phyloP scores from a whole-genome alignment of 2,329 filamentous ascomycete species.

The Verruconis gallopava region DNA sequence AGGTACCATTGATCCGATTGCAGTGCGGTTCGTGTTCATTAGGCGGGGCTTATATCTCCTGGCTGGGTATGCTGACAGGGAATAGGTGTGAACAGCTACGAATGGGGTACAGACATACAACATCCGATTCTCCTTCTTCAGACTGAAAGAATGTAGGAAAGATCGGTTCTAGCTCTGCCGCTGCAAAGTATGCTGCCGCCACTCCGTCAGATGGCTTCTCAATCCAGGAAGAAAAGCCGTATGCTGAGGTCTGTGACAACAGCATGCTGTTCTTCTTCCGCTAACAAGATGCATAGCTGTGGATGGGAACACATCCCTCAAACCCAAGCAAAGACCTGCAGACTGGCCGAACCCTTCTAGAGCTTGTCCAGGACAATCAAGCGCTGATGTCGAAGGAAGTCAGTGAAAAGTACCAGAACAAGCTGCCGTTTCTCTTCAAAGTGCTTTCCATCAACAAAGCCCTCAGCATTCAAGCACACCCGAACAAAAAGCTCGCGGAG shows the following conservation, averaged over 20 bases:
- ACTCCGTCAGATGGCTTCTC: conserved; percentile 62
- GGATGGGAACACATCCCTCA: conserved; percentile 98
- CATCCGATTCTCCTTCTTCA: conserved; percentile 16
- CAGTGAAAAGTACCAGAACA: conserved; percentile 60
- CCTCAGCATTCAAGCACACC: conserved; percentile 91
- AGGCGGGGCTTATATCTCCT: conserved; percentile 13
- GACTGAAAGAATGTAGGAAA: conserved; percentile 47
- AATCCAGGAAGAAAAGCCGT: conserved; percentile 78
- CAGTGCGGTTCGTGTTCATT: conserved; percentile 46
- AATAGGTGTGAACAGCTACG: conserved; percentile 92
- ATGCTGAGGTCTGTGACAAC: conserved; percentile 58
- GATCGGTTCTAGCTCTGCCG: conserved; percentile 72
- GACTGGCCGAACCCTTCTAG: conserved; percentile 74
- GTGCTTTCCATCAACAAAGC: conserved; percentile 93
- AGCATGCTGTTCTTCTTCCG: neutral
- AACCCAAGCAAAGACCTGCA: conserved; percentile 83
- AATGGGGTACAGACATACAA: conserved; percentile 91
- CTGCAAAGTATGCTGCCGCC: conserved; percentile 77
- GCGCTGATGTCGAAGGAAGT: conserved; percentile 65
- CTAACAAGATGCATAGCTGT: conserved; percentile 48
- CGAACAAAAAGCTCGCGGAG: conserved; percentile 89
- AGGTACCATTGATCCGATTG: conserved; percentile 72
- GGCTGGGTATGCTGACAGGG: conserved; percentile 15
- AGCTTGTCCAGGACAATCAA: conserved; percentile 77
- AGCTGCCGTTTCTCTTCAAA: conserved; percentile 94